Percentiles rank a stretch among this genome's conserved stretches.
Evolutionary conservation across 75 land plant genomes (phyloP).

Genomic region (Pseudotsuga menziesii): DNA sequence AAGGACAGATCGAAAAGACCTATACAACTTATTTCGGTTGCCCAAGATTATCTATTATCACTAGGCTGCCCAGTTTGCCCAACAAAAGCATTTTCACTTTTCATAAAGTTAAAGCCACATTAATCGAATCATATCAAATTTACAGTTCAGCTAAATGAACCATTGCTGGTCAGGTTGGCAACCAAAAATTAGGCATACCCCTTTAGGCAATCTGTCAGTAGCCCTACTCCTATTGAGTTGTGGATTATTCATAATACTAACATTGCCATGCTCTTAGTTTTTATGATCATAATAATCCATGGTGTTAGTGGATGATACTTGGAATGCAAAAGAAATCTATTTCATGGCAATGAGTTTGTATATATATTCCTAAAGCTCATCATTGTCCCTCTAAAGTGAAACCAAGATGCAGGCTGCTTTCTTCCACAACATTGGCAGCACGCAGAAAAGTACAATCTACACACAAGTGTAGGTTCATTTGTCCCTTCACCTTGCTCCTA

Average conservation of each 20-base stretch:
- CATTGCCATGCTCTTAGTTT: background rate
- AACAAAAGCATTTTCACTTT: background rate
- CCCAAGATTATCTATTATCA: background rate
- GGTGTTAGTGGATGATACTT: background rate
- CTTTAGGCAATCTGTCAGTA: background rate
- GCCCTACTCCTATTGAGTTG: background rate
- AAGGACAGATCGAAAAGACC: no score
- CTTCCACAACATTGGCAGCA: no score
- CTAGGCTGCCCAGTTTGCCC: background rate
- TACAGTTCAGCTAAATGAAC: background rate
- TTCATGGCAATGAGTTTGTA: background rate
- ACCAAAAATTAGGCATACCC: background rate
- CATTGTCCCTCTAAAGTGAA: background rate
- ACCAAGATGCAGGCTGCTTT: background rate
- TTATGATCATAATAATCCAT: background rate
- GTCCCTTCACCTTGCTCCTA: no score
- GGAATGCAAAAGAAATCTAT: no score
- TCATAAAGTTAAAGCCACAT: no score
- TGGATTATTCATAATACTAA: background rate
- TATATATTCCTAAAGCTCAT: background rate
- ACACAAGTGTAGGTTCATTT: no score
- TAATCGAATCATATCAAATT: no score
- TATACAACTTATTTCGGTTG: background rate
- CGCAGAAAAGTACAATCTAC: no score
- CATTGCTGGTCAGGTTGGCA: background rate